phyloP scores from a whole-genome alignment of 2,329 filamentous ascomycete genomes.

The Colletotrichum melonis region DNA sequence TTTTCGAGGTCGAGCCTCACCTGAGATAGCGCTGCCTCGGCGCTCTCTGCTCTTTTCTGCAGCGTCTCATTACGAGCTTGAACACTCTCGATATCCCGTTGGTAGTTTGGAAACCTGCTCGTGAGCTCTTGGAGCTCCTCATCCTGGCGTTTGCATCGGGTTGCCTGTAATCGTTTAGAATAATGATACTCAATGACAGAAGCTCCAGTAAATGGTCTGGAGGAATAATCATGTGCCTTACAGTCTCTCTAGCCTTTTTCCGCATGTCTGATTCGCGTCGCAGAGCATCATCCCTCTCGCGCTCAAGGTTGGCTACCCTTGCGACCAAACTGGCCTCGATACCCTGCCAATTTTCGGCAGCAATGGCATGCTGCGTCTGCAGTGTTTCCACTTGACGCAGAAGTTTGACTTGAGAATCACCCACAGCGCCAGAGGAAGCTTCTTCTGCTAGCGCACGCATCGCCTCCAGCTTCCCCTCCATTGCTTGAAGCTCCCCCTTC shows the following conservation, averaged over 20 bases:
- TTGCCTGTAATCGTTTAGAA: conserved; percentile 63
- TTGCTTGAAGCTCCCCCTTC: conserved; percentile 78
- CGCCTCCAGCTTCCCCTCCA: conserved; percentile 91
- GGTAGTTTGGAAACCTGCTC: conserved; percentile 71
- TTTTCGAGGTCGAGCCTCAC: conserved; percentile 62
- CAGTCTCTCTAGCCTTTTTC: conserved; percentile 88
- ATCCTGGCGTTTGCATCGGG: conserved; percentile 74
- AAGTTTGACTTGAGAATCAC: conserved; percentile 89
- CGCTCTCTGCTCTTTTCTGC: conserved; percentile 72
- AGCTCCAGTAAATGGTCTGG: not conserved
- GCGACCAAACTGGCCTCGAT: conserved; percentile 89
- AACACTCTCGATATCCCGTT: conserved; percentile 71
- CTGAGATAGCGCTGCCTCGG: conserved; percentile 73
- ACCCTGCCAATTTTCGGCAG: conserved; percentile 97
- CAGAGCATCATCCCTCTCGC: conserved; percentile 87
- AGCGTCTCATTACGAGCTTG: conserved; percentile 71
- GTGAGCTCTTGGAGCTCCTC: conserved; percentile 83
- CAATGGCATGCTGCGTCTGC: conserved; percentile 93
- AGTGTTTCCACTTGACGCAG: conserved; percentile 94
- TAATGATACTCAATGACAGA: not conserved
- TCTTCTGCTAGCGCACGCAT: conserved; percentile 90
- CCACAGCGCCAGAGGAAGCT: conserved; percentile 82
- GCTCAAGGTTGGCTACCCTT: conserved; percentile 82
- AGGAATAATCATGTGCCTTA: conserved; percentile 57
- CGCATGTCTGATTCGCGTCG: conserved; percentile 88